Conservation (phyloP, 192 early-diverging fungal species). For the Mortierella alpina region DNA sequence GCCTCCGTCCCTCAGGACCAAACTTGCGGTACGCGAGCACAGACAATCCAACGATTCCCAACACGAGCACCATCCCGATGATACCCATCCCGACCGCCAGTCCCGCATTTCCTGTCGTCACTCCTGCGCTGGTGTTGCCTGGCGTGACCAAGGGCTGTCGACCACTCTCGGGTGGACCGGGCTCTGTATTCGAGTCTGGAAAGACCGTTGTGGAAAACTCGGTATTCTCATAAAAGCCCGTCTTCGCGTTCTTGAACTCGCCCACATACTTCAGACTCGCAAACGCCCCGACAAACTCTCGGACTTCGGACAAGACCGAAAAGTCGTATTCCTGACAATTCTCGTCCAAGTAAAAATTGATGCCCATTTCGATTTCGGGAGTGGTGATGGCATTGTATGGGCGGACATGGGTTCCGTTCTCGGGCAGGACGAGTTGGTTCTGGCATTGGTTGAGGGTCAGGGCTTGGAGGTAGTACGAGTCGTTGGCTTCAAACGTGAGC, state of each 20-base stretch:
- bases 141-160: too few species aligned
- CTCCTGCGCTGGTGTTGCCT: not conserved
- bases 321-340: constrained; percentile 46
- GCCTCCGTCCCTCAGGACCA: not conserved
- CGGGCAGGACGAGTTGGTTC: not conserved
- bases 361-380: not conserved
- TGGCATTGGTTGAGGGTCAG: constrained; percentile 28
- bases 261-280: constrained; percentile 27
- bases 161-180: not conserved
- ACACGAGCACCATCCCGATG: constrained; percentile 10
- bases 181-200: not conserved
- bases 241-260: constrained; percentile 22
- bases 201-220: constrained; percentile 21
- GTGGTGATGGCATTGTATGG: constrained; percentile 18
- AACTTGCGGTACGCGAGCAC: constrained; percentile 22
- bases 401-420: not conserved
- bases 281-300: constrained; percentile 16
- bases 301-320: constrained; percentile 19
- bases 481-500: constrained; percentile 14
- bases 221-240: constrained; percentile 38
- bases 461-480: not conserved
- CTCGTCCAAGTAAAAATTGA: constrained; percentile 46
- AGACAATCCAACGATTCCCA: constrained; percentile 17
- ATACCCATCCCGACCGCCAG: constrained; percentile 33
- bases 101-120: constrained; percentile 1